Evolutionary conservation across 2,329 filamentous ascomycete species (phyloP).

Genomic region (Grosmannia penicillata): DNA sequence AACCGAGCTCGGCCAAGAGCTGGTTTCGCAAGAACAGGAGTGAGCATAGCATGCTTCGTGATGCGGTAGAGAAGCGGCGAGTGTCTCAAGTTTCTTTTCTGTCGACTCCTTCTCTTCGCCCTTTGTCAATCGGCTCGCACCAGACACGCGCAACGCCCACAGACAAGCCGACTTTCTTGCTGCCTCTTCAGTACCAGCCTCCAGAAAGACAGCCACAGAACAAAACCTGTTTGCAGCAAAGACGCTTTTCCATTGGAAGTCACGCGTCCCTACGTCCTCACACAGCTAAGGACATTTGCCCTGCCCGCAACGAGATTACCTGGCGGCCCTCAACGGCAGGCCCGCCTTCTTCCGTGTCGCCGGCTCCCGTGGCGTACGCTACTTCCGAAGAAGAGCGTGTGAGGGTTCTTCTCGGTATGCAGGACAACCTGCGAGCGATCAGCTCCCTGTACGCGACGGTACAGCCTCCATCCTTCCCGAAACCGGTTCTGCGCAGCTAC

Average conservation of each 20-base stretch:
- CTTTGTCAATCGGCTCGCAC: background rate
- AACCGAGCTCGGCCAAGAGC: constrained; percentile 6
- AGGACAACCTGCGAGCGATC: too few species aligned
- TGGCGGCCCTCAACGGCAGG: too few species aligned
- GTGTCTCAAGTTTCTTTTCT: background rate
- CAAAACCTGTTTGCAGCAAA: background rate
- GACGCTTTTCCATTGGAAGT: background rate
- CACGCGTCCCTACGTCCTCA: too few species aligned
- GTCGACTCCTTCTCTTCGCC: background rate
- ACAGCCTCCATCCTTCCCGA: background rate
- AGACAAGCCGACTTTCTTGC: background rate
- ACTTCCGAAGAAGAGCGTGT: too few species aligned
- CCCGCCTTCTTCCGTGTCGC: too few species aligned
- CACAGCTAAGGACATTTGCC: too few species aligned
- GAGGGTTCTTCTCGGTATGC: too few species aligned
- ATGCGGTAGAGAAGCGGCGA: background rate
- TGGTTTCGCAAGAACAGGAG: background rate
- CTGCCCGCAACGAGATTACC: too few species aligned
- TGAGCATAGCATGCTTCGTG: background rate
- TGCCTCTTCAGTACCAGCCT: background rate
- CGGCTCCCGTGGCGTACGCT: too few species aligned
- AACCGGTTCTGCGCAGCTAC: background rate
- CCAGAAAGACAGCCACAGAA: background rate
- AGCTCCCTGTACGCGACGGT: too few species aligned
- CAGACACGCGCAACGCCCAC: background rate